Conservation (phyloP, 352 stramenopile species). For the Lagenidium giganteum region DNA sequence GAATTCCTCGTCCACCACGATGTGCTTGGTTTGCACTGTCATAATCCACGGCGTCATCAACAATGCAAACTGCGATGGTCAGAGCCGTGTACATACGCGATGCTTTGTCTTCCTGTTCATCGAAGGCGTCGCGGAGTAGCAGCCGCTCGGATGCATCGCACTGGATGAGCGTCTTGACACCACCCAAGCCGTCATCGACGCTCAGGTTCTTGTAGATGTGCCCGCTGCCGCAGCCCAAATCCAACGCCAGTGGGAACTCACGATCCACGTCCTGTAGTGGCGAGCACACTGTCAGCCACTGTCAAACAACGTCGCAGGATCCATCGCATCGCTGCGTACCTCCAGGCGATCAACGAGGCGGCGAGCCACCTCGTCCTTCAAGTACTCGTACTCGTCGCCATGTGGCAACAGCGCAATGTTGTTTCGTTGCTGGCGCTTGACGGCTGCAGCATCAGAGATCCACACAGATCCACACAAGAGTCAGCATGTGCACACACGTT, state of each 20-base stretch:
- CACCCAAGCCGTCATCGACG: constrained; percentile 59
- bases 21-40: constrained; percentile 62
- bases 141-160: constrained; percentile 75
- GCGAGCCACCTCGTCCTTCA: constrained; percentile 83
- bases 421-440: constrained; percentile 81
- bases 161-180: constrained; percentile 74
- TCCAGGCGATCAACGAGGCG: constrained; percentile 77
- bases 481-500: neutral
- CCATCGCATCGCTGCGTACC: constrained; percentile 15
- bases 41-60: constrained; percentile 7
- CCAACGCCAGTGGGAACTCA: constrained; percentile 71
- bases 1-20: constrained; percentile 90
- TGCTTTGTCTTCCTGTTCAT: constrained; percentile 16
- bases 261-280: constrained; percentile 68
- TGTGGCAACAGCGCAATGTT: constrained; percentile 56
- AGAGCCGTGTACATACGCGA: constrained; percentile 14
- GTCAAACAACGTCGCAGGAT: too few species aligned
- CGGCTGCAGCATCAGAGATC: constrained; percentile 22
- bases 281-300: neutral
- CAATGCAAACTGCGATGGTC: neutral
- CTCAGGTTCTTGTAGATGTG: constrained; percentile 83
- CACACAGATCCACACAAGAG: neutral
- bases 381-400: constrained; percentile 76
- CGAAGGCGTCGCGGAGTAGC: constrained; percentile 53
- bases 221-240: constrained; percentile 74